These are phyloP conservation scores for Heimioporus retisporus DNA, from an alignment of 1,284 basidiomycete genomes.

Conservation along the genomic window DNA sequence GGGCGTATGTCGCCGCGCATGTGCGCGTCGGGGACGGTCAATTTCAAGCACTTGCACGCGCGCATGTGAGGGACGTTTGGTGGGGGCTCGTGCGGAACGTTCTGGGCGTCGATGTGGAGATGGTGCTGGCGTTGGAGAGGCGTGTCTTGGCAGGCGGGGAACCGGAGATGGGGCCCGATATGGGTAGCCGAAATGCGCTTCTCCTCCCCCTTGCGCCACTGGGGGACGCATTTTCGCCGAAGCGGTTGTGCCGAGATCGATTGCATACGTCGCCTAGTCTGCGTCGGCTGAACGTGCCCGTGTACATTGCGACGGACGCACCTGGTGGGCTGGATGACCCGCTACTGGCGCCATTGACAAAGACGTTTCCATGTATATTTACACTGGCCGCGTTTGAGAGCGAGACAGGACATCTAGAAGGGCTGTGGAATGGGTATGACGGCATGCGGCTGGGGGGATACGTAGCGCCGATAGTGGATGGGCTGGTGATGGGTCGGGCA, in stretches of 20 bases:
- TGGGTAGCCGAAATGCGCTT: constrained; percentile 31
- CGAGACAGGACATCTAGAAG: constrained; percentile 49
- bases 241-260: constrained; percentile 45
- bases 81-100: constrained; percentile 62
- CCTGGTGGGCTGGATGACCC: constrained; percentile 56
- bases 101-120: constrained; percentile 51
- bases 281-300: constrained; percentile 62
- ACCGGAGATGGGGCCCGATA: constrained; percentile 29
- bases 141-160: constrained; percentile 22
- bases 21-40: constrained; percentile 73
- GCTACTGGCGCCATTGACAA: constrained; percentile 58
- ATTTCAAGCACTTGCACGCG: constrained; percentile 57
- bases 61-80: constrained; percentile 63
- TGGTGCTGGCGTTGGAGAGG: constrained; percentile 52
- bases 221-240: constrained; percentile 29
- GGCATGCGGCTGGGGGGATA: constrained; percentile 60
- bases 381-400: constrained; percentile 66
- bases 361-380: constrained; percentile 78
- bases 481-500: constrained; percentile 70
- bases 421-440: constrained; percentile 63
- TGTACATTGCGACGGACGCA: constrained; percentile 81
- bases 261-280: constrained; percentile 48
- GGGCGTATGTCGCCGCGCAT: constrained; percentile 69
- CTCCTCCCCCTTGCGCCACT: constrained; percentile 32
- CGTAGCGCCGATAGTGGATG: constrained; percentile 74